These are phyloP conservation scores for Stipa capillata DNA, from an alignment of 176 grass and related monocot species.

Conservation along the genomic window DNA sequence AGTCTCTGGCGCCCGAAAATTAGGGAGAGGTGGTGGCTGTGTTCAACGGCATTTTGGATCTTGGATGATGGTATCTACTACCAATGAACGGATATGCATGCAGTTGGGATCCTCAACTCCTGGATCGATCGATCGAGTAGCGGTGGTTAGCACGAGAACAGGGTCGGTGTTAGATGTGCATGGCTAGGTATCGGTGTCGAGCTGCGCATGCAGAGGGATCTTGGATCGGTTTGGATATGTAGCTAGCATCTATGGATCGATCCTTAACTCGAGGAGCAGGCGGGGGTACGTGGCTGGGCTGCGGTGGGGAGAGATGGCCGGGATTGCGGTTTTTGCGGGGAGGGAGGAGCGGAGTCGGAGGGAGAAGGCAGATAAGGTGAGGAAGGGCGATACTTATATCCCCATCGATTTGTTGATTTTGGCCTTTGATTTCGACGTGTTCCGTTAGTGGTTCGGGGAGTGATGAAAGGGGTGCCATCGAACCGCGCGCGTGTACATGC, in stretches of 20 bases:
- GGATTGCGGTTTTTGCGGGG: neutral
- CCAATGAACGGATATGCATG: constrained; percentile 18
- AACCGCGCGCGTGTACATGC: too few species aligned
- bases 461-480: too few species aligned
- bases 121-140: neutral
- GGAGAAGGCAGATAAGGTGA: neutral
- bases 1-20: neutral
- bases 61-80: neutral
- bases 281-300: neutral
- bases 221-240: neutral
- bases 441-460: neutral
- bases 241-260: neutral
- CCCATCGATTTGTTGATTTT: neutral
- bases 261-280: neutral
- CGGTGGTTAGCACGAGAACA: neutral
- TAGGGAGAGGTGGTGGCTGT: neutral
- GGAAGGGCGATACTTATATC: neutral
- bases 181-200: neutral
- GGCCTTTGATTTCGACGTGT: neutral
- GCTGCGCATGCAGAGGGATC: neutral
- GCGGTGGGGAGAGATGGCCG: neutral
- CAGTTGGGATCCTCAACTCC: neutral
- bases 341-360: neutral
- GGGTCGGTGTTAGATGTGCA: neutral
- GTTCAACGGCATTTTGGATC: neutral